Evolutionary conservation across 1,284 basidiomycete genomes (phyloP).

Genomic region (Ganoderma sinense): DNA sequence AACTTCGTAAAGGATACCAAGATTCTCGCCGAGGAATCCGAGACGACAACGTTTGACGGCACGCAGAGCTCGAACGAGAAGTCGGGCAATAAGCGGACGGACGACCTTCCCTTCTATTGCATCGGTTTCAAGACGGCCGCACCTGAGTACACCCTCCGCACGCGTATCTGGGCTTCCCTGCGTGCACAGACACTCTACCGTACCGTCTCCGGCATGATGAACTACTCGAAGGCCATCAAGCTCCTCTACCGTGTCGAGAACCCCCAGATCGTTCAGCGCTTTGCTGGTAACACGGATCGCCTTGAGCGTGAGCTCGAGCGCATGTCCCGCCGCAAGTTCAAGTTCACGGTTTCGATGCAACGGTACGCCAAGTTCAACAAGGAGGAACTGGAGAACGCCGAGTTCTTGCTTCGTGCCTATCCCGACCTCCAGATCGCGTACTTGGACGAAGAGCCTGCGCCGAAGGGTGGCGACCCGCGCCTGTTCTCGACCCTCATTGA

Average conservation of each 20-base stretch:
- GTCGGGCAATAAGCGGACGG: conserved; percentile 69
- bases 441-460: conserved; percentile 93
- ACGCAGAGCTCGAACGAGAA: conserved; percentile 80
- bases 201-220: conserved; percentile 99
- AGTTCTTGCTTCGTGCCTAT: conserved; percentile 97
- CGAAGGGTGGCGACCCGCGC: conserved; percentile 89
- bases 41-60: conserved; percentile 53
- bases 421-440: conserved; percentile 99
- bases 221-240: conserved; percentile 99
- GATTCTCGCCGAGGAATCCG: conserved; percentile 94
- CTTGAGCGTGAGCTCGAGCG: conserved; percentile 96
- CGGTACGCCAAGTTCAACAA: conserved; percentile 99
- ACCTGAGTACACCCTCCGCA: conserved; percentile 98
- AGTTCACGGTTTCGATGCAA: conserved; percentile 99
- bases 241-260: conserved; percentile 99
- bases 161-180: conserved; percentile 99
- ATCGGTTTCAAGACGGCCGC: conserved; percentile 99
- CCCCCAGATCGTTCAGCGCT: conserved; percentile 97
- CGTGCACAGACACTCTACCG: conserved; percentile 98
- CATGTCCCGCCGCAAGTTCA: conserved; percentile 99
- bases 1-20: conserved; percentile 99
- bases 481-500: conserved; percentile 97
- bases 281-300: conserved; percentile 96
- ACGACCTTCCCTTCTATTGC: conserved; percentile 99
- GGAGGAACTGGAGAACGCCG: conserved; percentile 98